A percentile compares a stretch with the other conserved stretches of the same genome.
phyloP scores from a whole-genome alignment of 495 filamentous ascomycete genomes.

The Bryoglossum gracile region DNA sequence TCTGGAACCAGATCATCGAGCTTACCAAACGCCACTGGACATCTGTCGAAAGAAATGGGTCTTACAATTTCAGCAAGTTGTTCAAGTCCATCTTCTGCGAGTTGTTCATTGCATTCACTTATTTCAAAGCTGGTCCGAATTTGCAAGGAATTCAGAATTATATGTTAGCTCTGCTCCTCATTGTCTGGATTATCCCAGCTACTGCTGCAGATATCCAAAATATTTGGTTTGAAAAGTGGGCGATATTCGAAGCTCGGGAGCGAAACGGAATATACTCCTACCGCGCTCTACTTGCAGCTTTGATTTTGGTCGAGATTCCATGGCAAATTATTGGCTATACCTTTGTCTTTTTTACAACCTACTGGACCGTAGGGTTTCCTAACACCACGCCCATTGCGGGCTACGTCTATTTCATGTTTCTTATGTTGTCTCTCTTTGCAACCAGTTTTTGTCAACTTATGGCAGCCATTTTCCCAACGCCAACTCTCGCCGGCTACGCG shows the following conservation, averaged over 20 bases:
- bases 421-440: neutral
- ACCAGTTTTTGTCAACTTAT: constrained; percentile 47
- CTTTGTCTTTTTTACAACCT: constrained; percentile 74
- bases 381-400: constrained; percentile 58
- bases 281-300: too few relatives aligned
- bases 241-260: too few relatives aligned
- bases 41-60: constrained; percentile 64
- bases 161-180: constrained; percentile 71
- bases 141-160: constrained; percentile 70
- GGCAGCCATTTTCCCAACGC: constrained; percentile 26
- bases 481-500: constrained; percentile 68
- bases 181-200: constrained; percentile 67
- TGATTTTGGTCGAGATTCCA: constrained; percentile 57
- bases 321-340: constrained; percentile 53
- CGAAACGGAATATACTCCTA: too few relatives aligned
- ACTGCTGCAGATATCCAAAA: constrained; percentile 47
- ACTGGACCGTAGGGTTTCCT: constrained; percentile 68
- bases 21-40: constrained; percentile 33
- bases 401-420: constrained; percentile 71
- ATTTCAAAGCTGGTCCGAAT: constrained; percentile 27
- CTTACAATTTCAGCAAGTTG: constrained; percentile 69
- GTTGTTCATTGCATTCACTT: constrained; percentile 53
- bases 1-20: constrained; percentile 29
- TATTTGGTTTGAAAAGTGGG: too few relatives aligned
- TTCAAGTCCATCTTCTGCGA: constrained; percentile 42